Evolutionary conservation across 2,329 filamentous ascomycete species (phyloP), one percentile per base, ranked within the genome.

Genomic region (Trichoderma sp.): DNA sequence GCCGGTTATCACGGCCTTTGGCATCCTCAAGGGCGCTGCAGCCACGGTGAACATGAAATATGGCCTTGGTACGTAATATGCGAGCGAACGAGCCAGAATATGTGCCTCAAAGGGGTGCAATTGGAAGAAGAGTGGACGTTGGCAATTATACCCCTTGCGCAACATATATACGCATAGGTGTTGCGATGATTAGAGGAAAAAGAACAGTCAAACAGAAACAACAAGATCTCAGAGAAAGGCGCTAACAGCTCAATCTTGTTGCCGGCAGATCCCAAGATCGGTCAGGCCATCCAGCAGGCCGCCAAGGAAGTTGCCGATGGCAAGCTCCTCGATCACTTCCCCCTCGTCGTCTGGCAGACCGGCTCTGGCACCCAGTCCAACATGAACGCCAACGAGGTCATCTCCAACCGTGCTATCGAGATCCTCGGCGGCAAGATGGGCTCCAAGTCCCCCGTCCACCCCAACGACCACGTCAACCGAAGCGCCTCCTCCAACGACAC

Each of bases 351-450:
- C 79, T 99, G 96, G 96, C 96, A 99, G 86, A 99, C 96, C 67
- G 96, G 96, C 73, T 98, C 96, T 62, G 96, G 96, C 79, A 98
- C 96, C 35, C 96, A 98, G 86, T 97, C 94, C 81, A 98, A 97
- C 89, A 98, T 98, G 96, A 99, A 99, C 85, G 94, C 95, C 80
- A 99, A 99, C 86, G 96, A 99, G 82, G 96, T 99, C 82, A 98
- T 99, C 82, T 97, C 95, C 73, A 99, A 98, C 88, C 93, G 96
- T 74, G 96, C 96, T 73, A 98, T 98, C 82, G 95, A 98, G 86
- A 97, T 98, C 73, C 88, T 98, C 66, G 96, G 96, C 75, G 96
- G 96, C 76, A 87, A 87, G 74, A 97, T 94, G 92, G 96, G 96
- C 76, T 91, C 86, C 88, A 98, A 98, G 91, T 97, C 96, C 86